These are phyloP conservation scores for Euphorbia celastroides DNA, from an alignment of 441 rosid genomes.

Conservation along the genomic window DNA sequence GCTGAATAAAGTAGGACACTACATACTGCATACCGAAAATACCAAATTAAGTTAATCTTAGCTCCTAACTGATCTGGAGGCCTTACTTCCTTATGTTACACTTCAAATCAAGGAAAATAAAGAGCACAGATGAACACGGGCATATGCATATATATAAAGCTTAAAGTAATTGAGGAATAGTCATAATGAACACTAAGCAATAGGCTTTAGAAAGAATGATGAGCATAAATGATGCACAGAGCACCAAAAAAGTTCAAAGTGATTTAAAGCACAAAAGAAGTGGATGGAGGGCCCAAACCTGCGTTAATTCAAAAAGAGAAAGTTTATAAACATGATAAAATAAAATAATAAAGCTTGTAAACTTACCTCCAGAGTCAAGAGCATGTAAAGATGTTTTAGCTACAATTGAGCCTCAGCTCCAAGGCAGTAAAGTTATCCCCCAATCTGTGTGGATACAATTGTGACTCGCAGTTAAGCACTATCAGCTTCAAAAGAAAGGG, in stretches of 20 bases:
- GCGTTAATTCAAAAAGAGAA: conserved; percentile 17
- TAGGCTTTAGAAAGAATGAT: conserved; percentile 33
- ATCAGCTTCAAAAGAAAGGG: not conserved
- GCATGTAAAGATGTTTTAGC: not conserved
- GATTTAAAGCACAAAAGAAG: conserved; percentile 18
- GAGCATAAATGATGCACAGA: conserved; percentile 18
- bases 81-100: not conserved
- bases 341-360: not conserved
- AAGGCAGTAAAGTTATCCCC: not conserved
- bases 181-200: conserved; percentile 24
- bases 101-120: not conserved
- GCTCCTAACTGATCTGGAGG: conserved; percentile 1
- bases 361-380: not conserved
- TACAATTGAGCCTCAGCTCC: not conserved
- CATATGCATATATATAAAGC: conserved; percentile 16
- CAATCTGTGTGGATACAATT: not conserved
- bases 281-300: conserved; percentile 46
- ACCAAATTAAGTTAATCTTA: not conserved
- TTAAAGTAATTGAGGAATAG: conserved; percentile 6
- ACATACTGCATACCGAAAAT: not conserved
- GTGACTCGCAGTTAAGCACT: not conserved
- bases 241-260: conserved; percentile 10
- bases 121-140: conserved; percentile 5
- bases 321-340: not conserved
- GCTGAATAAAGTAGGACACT: not conserved